Percentiles rank a stretch among this genome's conserved stretches.
Evolutionary conservation across 2,329 filamentous ascomycete genomes (phyloP).

Genomic region (Ophiostoma angusticollis): DNA sequence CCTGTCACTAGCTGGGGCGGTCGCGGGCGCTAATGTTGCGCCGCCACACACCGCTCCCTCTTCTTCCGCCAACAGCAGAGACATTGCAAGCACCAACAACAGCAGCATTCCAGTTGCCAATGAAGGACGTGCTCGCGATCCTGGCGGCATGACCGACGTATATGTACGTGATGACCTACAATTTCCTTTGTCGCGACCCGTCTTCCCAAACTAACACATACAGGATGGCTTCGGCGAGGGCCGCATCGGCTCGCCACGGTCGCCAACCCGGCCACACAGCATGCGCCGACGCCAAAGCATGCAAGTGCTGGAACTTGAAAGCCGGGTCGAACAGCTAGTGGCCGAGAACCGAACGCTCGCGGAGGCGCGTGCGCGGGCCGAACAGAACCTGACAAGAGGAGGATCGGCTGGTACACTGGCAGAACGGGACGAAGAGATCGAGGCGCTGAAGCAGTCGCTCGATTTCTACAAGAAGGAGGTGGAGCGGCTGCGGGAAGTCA

Average conservation of each 20-base stretch:
- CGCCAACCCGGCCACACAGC: conserved; percentile 86
- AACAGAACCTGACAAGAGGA: conserved; percentile 47
- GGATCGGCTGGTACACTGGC: conserved; percentile 58
- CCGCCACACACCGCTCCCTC: conserved; percentile 13
- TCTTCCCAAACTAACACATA: conserved; percentile 1
- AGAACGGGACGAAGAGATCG: conserved; percentile 79
- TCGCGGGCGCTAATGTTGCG: conserved; percentile 1
- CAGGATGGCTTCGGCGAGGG: conserved; percentile 93
- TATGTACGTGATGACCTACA: conserved; percentile 55
- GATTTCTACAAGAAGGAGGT: conserved; percentile 68
- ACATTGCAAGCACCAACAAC: conserved; percentile 4
- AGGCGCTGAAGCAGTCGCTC: conserved; percentile 64
- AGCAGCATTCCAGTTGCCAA: conserved; percentile 59
- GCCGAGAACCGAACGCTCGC: conserved; percentile 72
- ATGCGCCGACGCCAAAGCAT: conserved; percentile 96
- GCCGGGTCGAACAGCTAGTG: conserved; percentile 67
- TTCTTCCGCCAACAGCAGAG: conserved; percentile 13
- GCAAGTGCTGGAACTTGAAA: conserved; percentile 87
- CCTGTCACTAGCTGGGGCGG: conserved; percentile 1
- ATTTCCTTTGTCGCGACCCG: background rate
- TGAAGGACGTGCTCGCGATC: conserved; percentile 72
- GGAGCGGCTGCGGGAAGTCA: too few relatives aligned
- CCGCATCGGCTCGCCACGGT: conserved; percentile 72
- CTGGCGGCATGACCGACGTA: conserved; percentile 74
- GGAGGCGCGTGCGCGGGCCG: conserved; percentile 57